phyloP scores from a whole-genome alignment of 352 stramenopile genomes.

The Pythium coloratum region DNA sequence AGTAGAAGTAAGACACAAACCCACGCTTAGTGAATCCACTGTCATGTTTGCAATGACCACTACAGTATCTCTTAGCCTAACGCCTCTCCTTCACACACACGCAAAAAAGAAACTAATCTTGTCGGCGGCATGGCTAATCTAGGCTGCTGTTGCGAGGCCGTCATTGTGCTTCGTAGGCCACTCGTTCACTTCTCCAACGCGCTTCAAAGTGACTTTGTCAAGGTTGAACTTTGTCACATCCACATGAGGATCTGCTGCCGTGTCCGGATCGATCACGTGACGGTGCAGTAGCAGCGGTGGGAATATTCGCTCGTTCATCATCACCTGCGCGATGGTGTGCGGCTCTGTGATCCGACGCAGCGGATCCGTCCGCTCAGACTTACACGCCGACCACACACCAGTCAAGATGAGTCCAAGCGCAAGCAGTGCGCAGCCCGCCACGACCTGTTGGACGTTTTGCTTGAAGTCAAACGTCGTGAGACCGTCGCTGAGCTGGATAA shows the following conservation, averaged over 20 bases:
- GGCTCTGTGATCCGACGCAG: constrained; percentile 3
- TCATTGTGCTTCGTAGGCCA: background rate
- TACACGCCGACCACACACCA: background rate
- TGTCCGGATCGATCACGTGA: background rate
- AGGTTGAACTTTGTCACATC: background rate
- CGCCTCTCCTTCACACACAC: too few species aligned
- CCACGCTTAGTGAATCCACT: too few species aligned
- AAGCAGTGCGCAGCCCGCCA: background rate
- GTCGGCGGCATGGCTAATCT: too few species aligned
- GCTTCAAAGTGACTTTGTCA: background rate
- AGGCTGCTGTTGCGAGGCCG: background rate
- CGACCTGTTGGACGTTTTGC: background rate
- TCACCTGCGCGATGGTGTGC: background rate
- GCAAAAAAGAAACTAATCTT: too few species aligned
- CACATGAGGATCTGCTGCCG: background rate
- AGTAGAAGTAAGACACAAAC: too few species aligned
- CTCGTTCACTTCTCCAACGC: background rate
- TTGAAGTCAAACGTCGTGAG: background rate
- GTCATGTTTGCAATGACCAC: too few species aligned
- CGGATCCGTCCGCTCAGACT: background rate
- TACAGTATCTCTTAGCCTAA: too few species aligned
- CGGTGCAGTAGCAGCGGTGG: constrained; percentile 1
- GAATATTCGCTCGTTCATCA: background rate
- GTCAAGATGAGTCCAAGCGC: background rate
- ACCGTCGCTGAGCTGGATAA: background rate